phyloP scores from a whole-genome alignment of 331 rosid species.

The Pyrus hybrid region DNA sequence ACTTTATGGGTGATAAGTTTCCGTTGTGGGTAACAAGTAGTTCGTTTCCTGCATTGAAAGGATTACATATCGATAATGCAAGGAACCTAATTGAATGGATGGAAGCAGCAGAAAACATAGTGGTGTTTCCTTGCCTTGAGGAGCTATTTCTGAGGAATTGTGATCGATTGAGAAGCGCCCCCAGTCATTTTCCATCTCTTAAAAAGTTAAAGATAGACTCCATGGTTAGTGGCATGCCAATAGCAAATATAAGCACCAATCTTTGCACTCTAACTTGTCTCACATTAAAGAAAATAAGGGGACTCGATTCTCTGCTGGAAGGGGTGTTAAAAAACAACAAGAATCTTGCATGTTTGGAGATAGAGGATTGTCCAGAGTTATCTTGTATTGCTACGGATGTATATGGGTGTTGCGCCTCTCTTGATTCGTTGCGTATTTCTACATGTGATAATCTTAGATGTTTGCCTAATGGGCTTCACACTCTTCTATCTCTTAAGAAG shows the following conservation, averaged over 20 bases:
- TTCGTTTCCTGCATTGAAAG: neutral
- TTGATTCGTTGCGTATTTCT: neutral
- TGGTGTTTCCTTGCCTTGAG: neutral
- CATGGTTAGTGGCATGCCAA: neutral
- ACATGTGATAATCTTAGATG: neutral
- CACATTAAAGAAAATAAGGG: neutral
- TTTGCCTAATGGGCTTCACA: neutral
- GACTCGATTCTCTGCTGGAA: neutral
- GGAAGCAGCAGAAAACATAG: neutral
- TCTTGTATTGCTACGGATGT: neutral
- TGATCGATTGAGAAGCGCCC: neutral
- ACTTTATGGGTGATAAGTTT: too few relatives aligned
- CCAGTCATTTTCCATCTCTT: neutral
- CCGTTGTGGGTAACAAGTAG: neutral
- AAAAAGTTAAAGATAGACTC: neutral
- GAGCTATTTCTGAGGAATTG: neutral
- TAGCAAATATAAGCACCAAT: neutral
- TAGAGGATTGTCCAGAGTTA: neutral
- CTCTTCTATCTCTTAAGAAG: too few relatives aligned
- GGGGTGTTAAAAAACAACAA: neutral
- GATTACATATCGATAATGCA: rapidly evolving
- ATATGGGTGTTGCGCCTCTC: neutral
- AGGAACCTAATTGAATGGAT: neutral
- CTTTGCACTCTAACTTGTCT: neutral
- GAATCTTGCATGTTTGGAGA: neutral